Evolutionary conservation across 768 basidiomycete genomes (phyloP).

Genomic region (Tricholomella constricta): DNA sequence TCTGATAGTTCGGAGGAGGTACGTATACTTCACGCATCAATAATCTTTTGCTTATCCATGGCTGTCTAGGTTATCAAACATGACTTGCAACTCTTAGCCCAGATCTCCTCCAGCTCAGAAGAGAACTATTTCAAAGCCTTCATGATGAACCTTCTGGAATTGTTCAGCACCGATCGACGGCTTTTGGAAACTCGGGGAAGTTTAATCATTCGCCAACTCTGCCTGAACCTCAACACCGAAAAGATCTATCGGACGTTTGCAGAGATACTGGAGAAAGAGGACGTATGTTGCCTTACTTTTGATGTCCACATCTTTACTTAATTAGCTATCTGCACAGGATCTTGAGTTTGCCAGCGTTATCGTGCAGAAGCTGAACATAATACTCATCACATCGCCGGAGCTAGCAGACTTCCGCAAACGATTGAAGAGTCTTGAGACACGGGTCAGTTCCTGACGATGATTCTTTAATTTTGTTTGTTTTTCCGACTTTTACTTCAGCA

Average conservation of each 20-base stretch:
- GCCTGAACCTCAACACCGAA: conserved; percentile 92
- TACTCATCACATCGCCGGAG: conserved; percentile 95
- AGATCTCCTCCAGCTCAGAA: conserved; percentile 94
- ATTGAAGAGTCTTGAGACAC: conserved; percentile 89
- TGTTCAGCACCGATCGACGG: conserved; percentile 93
- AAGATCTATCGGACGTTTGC: conserved; percentile 94
- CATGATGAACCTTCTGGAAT: conserved; percentile 91
- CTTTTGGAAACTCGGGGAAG: conserved; percentile 91
- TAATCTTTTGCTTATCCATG: not conserved
- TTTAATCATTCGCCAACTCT: conserved; percentile 93
- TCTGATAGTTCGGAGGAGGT: conserved; percentile 97
- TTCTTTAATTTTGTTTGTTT: not conserved
- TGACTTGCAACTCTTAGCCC: conserved; percentile 92
- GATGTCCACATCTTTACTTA: not conserved
- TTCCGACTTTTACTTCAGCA: conserved; percentile 45
- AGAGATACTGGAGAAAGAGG: conserved; percentile 97
- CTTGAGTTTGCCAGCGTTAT: conserved; percentile 97
- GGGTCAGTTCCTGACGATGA: conserved; percentile 51
- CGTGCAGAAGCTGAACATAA: conserved; percentile 96
- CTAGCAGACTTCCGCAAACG: conserved; percentile 92
- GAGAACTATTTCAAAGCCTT: conserved; percentile 95
- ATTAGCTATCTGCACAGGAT: conserved; percentile 55
- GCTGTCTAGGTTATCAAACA: conserved; percentile 83
- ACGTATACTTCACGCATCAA: conserved; percentile 8
- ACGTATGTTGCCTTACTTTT: conserved; percentile 50